These are phyloP conservation scores for Penicillium arizonense DNA, from an alignment of 495 filamentous ascomycete species.

Conservation along the genomic window DNA sequence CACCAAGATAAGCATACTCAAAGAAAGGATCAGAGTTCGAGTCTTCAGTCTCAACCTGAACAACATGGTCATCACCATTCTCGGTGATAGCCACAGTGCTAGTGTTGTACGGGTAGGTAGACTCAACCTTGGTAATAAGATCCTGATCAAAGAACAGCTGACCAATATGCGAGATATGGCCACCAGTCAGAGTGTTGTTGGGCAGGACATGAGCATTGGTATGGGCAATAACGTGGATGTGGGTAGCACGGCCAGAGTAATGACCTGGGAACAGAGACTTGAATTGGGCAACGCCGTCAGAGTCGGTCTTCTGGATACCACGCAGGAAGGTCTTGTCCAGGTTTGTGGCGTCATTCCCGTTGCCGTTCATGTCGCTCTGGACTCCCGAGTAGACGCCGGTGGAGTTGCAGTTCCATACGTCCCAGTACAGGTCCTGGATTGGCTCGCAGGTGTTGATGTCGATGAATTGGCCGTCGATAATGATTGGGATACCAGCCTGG, in stretches of 20 bases:
- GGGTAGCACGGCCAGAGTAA: slow-evolving; percentile 48
- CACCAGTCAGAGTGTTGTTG: slow-evolving; percentile 51
- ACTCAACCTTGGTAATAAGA: slow-evolving; percentile 45
- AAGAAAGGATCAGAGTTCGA: slow-evolving; percentile 54
- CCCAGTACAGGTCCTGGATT: slow-evolving; percentile 45
- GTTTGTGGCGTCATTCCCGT: slow-evolving; percentile 29
- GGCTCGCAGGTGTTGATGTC: slow-evolving; percentile 52
- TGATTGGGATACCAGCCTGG: slow-evolving; percentile 46
- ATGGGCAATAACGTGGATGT: slow-evolving; percentile 49
- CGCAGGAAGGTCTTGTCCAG: slow-evolving; percentile 50
- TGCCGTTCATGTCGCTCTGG: slow-evolving; percentile 16
- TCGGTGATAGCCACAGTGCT: slow-evolving; percentile 45
- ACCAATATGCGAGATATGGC: slow-evolving; percentile 52
- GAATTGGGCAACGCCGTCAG: slow-evolving; percentile 47
- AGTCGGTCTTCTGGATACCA: slow-evolving; percentile 49
- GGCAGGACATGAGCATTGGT: slow-evolving; percentile 35
- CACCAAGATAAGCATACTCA: slow-evolving; percentile 56
- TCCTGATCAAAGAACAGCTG: slow-evolving; percentile 60
- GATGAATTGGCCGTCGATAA: slow-evolving; percentile 55
- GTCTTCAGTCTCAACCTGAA: slow-evolving; percentile 44
- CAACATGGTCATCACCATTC: slow-evolving; percentile 51
- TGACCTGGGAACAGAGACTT: slow-evolving; percentile 53
- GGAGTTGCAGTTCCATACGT: slow-evolving; percentile 56
- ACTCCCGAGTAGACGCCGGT: slow-evolving; percentile 51
- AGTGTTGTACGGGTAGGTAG: slow-evolving; percentile 51